These are phyloP conservation scores for Grigorovia transvaalensis DNA, from an alignment of 805 yeast species.

Conservation along the genomic window DNA sequence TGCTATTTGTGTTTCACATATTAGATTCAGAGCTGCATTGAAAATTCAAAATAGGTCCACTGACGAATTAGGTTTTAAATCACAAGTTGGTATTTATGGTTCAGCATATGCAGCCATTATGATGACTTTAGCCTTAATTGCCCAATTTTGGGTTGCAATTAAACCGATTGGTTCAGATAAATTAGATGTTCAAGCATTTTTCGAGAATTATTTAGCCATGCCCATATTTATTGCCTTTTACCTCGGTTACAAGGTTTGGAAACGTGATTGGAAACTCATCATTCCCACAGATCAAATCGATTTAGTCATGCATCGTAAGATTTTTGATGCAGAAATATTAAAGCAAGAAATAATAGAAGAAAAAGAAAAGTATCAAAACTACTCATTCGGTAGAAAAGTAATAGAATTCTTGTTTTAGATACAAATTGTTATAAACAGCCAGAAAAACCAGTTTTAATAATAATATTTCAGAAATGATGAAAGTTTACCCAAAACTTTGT, in stretches of 20 bases:
- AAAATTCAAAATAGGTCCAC: slow-evolving; percentile 41
- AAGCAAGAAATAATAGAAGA: slow-evolving; percentile 28
- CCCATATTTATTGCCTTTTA: slow-evolving; percentile 37
- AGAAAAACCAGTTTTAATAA: background rate
- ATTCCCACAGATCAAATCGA: slow-evolving; percentile 26
- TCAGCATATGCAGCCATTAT: slow-evolving; percentile 43
- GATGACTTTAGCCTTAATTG: slow-evolving; percentile 41
- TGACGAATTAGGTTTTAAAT: slow-evolving; percentile 42
- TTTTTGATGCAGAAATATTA: slow-evolving; percentile 27
- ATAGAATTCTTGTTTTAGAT: slow-evolving; percentile 13
- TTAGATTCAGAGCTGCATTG: slow-evolving; percentile 51
- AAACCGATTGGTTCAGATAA: slow-evolving; percentile 37
- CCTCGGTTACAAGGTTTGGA: slow-evolving; percentile 38
- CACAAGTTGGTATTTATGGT: slow-evolving; percentile 44
- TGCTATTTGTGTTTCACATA: slow-evolving; percentile 44
- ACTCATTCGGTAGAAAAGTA: slow-evolving; percentile 19
- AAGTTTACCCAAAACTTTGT: too few species aligned
- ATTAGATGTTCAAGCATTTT: slow-evolving; percentile 34
- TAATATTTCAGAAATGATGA: too few species aligned
- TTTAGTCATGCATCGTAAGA: slow-evolving; percentile 20
- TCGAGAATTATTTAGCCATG: slow-evolving; percentile 38
- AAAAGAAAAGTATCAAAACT: slow-evolving; percentile 18
- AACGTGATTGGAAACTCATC: slow-evolving; percentile 32
- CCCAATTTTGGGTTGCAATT: slow-evolving; percentile 58
- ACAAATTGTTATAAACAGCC: background rate